A percentile compares a stretch with the other conserved stretches of the same genome.
These are phyloP conservation scores for Pythium grandisporangium DNA, from an alignment of 352 stramenopile genomes.

Conservation along the genomic window DNA sequence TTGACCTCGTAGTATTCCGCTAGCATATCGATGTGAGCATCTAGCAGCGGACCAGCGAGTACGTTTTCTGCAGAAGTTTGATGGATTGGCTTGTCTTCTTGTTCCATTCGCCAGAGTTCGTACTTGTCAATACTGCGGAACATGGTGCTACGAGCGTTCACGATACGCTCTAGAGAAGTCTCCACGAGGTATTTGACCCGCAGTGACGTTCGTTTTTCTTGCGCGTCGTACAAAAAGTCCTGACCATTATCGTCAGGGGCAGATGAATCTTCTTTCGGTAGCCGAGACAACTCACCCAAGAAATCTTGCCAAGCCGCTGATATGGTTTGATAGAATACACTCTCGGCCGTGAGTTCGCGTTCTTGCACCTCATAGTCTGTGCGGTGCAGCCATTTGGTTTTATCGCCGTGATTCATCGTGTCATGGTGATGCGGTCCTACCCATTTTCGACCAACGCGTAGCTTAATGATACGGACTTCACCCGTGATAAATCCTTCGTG, in stretches of 20 bases:
- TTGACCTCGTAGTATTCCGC: conserved; percentile 44
- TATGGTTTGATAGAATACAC: conserved; percentile 47
- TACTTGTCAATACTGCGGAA: conserved; percentile 40
- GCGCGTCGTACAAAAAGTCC: conserved; percentile 36
- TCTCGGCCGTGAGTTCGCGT: conserved; percentile 20
- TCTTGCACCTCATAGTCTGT: conserved; percentile 51
- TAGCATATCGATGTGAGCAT: conserved; percentile 35
- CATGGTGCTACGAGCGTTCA: conserved; percentile 37
- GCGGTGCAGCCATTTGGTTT: conserved; percentile 49
- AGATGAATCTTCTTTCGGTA: conserved; percentile 34
- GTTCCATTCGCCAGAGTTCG: conserved; percentile 62
- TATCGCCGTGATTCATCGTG: conserved; percentile 14
- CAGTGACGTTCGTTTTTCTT: conserved; percentile 43
- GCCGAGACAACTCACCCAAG: conserved; percentile 31
- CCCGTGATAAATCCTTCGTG: conserved; percentile 42
- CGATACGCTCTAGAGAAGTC: conserved; percentile 38
- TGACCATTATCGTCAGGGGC: conserved; percentile 13
- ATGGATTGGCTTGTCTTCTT: conserved; percentile 40
- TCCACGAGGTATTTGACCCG: conserved; percentile 53
- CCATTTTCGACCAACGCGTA: conserved; percentile 58
- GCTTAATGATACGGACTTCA: conserved; percentile 33
- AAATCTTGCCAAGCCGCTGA: conserved; percentile 46
- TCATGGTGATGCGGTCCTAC: conserved; percentile 57
- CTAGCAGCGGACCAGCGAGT: conserved; percentile 33
- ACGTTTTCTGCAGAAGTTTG: conserved; percentile 22